Evolutionary conservation across 169 alveolate species (phyloP).

Genomic region (Cryptosporidium sp.): DNA sequence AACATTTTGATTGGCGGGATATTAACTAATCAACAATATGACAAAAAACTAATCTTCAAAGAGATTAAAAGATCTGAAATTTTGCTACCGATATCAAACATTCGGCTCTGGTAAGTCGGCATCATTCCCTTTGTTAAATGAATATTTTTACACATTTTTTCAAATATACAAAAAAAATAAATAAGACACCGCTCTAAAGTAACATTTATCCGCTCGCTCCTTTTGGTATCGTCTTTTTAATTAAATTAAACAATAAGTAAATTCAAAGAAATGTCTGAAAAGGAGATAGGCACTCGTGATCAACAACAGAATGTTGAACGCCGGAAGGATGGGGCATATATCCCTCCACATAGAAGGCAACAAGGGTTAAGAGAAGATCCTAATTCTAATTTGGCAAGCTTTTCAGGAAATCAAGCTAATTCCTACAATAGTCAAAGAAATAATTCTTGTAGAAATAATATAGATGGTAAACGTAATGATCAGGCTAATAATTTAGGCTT

Average conservation of each 20-base stretch:
- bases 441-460: neutral
- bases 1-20: neutral
- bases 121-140: neutral
- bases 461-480: slow-evolving; percentile 36
- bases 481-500: slow-evolving; percentile 22
- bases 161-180: neutral
- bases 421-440: slow-evolving; percentile 14
- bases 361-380: slow-evolving; percentile 56
- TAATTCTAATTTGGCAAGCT: neutral
- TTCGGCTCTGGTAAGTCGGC: neutral
- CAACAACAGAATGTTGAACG: slow-evolving; percentile 60
- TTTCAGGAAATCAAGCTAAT: slow-evolving; percentile 18
- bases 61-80: too few relatives aligned
- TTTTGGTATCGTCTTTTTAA: slow-evolving; percentile 55
- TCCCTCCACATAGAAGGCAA: slow-evolving; percentile 75
- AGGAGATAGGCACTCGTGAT: slow-evolving; percentile 58
- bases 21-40: too few relatives aligned
- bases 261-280: slow-evolving; percentile 55
- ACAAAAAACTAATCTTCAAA: neutral
- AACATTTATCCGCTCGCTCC: slow-evolving; percentile 67
- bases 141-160: slow-evolving; percentile 3
- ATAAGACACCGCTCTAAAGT: slow-evolving; percentile 64
- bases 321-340: slow-evolving; percentile 59
- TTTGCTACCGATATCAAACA: neutral
- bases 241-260: neutral